phyloP scores from a whole-genome alignment of 176 grass and related monocot species.

The Cymbopogon citratus region DNA sequence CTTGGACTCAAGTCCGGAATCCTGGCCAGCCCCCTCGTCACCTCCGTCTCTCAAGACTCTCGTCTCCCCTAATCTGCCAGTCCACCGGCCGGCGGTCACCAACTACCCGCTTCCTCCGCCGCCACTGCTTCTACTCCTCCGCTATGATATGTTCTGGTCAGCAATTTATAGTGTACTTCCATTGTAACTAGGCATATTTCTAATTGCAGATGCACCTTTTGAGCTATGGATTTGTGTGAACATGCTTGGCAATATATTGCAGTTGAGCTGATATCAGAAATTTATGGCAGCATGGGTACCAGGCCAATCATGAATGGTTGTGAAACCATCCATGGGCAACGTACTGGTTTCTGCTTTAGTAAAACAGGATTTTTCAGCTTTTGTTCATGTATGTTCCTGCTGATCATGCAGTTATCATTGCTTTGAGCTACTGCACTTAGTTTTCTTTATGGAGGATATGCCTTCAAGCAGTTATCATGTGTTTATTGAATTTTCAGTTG shows the following conservation, averaged over 20 bases:
- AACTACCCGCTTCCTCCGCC: too few species aligned
- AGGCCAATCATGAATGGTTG: conserved; percentile 68
- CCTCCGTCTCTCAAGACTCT: too few species aligned
- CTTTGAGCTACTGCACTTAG: background rate
- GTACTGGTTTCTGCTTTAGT: conserved; percentile 65
- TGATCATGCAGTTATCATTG: background rate
- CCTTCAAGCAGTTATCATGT: background rate
- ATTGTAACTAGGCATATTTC: too few species aligned
- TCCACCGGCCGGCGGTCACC: too few species aligned
- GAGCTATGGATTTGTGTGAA: background rate
- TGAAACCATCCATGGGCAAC: conserved; percentile 49
- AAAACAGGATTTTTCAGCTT: conserved; percentile 77
- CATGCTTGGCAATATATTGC: conserved; percentile 44
- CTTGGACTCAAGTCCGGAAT: too few species aligned
- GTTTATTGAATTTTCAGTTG: background rate
- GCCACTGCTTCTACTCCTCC: too few species aligned
- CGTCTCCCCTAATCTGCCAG: too few species aligned
- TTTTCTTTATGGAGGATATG: background rate
- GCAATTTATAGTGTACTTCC: too few species aligned
- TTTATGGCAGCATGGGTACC: conserved; percentile 86
- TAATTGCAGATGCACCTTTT: background rate
- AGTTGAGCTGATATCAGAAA: conserved; percentile 96
- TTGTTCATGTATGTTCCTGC: conserved; percentile 71
- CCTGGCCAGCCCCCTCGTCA: too few species aligned
- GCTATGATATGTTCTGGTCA: too few species aligned